These are phyloP conservation scores for Polyplosphaeria fusca DNA, from an alignment of 495 filamentous ascomycete species.

Conservation along the genomic window DNA sequence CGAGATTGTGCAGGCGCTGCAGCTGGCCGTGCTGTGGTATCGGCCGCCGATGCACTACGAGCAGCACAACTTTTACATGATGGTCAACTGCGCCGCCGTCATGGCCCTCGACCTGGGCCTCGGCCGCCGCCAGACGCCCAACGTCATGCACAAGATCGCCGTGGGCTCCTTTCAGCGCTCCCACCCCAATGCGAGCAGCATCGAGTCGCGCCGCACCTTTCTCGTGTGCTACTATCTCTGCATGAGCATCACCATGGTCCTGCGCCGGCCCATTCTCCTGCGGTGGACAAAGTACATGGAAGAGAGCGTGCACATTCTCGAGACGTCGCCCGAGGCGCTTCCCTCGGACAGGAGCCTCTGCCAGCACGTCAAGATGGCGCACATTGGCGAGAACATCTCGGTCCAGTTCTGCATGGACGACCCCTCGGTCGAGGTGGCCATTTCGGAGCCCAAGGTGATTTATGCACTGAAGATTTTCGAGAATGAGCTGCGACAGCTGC, in stretches of 20 bases:
- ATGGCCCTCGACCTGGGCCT: constrained; percentile 89
- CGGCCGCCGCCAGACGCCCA: constrained; percentile 47
- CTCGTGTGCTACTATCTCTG: constrained; percentile 76
- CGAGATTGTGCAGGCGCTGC: constrained; percentile 79
- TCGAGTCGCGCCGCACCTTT: constrained; percentile 77
- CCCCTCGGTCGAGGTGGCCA: constrained; percentile 56
- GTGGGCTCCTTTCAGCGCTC: constrained; percentile 31
- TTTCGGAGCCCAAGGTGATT: constrained; percentile 70
- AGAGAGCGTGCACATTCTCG: constrained; percentile 73
- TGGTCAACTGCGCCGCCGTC: constrained; percentile 76
- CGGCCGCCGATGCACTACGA: constrained; percentile 77
- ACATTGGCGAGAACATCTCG: constrained; percentile 77
- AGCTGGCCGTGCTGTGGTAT: constrained; percentile 40
- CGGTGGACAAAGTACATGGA: constrained; percentile 82
- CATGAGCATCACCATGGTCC: constrained; percentile 61
- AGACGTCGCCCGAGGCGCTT: constrained; percentile 65
- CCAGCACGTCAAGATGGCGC: constrained; percentile 73
- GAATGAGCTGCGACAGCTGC: constrained; percentile 56
- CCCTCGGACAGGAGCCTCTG: constrained; percentile 69
- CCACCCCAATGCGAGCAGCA: constrained; percentile 57
- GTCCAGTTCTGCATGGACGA: constrained; percentile 76
- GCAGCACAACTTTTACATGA: constrained; percentile 87
- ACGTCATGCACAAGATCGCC: constrained; percentile 46
- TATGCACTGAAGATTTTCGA: constrained; percentile 74
- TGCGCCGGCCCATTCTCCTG: constrained; percentile 77